Conservation (phyloP, 2,329 filamentous ascomycete genomes). For the Stachybotrys echinatus region DNA sequence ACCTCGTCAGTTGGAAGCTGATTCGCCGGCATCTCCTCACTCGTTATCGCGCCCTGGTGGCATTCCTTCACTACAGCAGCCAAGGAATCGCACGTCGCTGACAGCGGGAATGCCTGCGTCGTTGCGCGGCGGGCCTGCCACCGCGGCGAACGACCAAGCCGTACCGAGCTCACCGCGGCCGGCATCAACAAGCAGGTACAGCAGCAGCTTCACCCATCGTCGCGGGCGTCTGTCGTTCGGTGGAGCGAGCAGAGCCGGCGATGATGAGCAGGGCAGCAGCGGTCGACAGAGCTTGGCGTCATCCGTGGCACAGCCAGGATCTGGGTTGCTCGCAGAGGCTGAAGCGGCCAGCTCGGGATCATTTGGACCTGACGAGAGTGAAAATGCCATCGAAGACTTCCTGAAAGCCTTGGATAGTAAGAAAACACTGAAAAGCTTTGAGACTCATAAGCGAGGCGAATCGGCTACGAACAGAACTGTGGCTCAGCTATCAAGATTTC, state of each 20-base stretch:
- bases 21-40: conserved; percentile 50
- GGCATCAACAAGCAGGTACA: conserved; percentile 74
- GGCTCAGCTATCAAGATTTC: conserved; percentile 78
- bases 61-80: conserved; percentile 42
- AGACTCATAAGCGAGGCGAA: conserved; percentile 61
- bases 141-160: conserved; percentile 59
- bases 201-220: conserved; percentile 89
- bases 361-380: conserved; percentile 68
- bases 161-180: conserved; percentile 74
- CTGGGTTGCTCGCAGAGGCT: conserved; percentile 69
- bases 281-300: conserved; percentile 72
- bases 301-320: conserved; percentile 67
- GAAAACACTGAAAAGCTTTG: conserved; percentile 80
- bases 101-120: conserved; percentile 73
- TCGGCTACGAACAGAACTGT: conserved; percentile 69
- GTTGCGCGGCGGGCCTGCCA: conserved; percentile 58
- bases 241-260: conserved; percentile 58
- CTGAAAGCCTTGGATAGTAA: conserved; percentile 82
- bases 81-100: conserved; percentile 65
- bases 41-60: conserved; percentile 44
- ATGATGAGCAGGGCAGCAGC: conserved; percentile 74
- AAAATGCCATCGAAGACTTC: conserved; percentile 83
- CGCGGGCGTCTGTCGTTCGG: conserved; percentile 73
- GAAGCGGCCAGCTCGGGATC: conserved; percentile 63
- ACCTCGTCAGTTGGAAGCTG: conserved; percentile 42